Base-by-base conservation (phyloP, 495 filamentous ascomycete species). In the Mytilinidion resinicola region DNA sequence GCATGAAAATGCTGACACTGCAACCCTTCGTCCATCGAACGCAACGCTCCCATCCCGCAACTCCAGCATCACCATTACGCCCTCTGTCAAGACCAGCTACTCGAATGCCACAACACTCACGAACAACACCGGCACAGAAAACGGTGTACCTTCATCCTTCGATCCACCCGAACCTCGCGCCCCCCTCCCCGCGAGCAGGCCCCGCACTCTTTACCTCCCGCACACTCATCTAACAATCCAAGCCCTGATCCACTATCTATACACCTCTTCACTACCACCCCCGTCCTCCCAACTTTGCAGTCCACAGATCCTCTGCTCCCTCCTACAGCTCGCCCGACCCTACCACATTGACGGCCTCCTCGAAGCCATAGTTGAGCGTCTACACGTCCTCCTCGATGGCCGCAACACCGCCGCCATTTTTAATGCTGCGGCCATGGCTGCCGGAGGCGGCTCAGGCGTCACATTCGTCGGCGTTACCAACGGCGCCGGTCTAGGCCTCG, bases 341-440 rank as follows among this genome's bases (percentile, higher is more conserved):
- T 98, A 97, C 69, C 86, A 89, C 34, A 79, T 98, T 53, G 90
- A 96, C 64, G 93, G 93, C 0, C 81, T 98, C 1, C 78, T 97
- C 0, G 93, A 97, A 72, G 89, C 90, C 1, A 85, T 88, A 6
- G 89, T 97, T 11, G 90, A 96, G 69, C 86, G 92, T 17, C 82
- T 98, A 6, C 93, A 98, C 67, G 83, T 88, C 54, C 82, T 92
- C 8, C 84, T 98, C 3, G 95, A 98, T 65, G 89, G 85, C 11
- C 80, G 91, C 49, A 98, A 97, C 67, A 91, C 93, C 0, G 95
- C 93, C 0, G 93, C 95, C 14, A 90, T 97, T 12, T 98, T 97
- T 80, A 98, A 98, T 62, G 93, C 95, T 0, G 91, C 92, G 0
- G 93, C 93, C 48, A 97, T 97, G 93, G 95, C 92, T 3, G 95